phyloP scores from a whole-genome alignment of 73 alveolate genomes.

The Paramecium primaurelia region DNA sequence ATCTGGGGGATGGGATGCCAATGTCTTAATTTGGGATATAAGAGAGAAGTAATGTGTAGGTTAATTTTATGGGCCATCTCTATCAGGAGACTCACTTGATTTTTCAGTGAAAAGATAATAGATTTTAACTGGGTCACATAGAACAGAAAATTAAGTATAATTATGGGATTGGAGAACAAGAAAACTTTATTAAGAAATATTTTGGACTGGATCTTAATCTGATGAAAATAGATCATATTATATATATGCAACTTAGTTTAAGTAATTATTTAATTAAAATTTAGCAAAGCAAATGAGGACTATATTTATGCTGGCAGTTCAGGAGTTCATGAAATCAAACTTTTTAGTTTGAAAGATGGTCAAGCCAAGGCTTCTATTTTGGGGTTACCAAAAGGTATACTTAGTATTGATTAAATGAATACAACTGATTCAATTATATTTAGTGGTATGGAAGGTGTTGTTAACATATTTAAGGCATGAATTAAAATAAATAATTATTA shows the following conservation, averaged over 20 bases:
- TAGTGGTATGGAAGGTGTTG: constrained; percentile 85
- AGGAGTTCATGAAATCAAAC: constrained; percentile 59
- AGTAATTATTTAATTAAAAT: background rate
- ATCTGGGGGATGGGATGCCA: constrained; percentile 99
- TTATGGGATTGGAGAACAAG: constrained; percentile 75
- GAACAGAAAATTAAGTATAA: constrained; percentile 70
- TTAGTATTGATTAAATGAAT: constrained; percentile 74
- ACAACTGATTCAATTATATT: constrained; percentile 74
- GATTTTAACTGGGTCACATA: constrained; percentile 71
- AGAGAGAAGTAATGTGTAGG: constrained; percentile 84
- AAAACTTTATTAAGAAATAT: constrained; percentile 59
- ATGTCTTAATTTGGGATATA: constrained; percentile 87
- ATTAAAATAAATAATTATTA: background rate
- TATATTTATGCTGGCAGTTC: constrained; percentile 61
- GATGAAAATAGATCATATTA: constrained; percentile 24
- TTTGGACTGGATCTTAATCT: constrained; percentile 62
- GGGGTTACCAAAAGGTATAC: constrained; percentile 52
- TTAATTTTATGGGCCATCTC: constrained; percentile 90
- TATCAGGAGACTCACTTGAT: constrained; percentile 96
- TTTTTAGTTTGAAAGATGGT: constrained; percentile 28
- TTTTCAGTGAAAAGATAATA: constrained; percentile 25
- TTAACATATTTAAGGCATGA: background rate
- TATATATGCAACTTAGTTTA: constrained; percentile 53
- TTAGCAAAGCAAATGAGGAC: constrained; percentile 48
- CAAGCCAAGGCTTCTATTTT: constrained; percentile 11